Evolutionary conservation across 139 green algal genomes (phyloP), one percentile per base, ranked within the genome.

Genomic region (Chlamydomonas incerta): DNA sequence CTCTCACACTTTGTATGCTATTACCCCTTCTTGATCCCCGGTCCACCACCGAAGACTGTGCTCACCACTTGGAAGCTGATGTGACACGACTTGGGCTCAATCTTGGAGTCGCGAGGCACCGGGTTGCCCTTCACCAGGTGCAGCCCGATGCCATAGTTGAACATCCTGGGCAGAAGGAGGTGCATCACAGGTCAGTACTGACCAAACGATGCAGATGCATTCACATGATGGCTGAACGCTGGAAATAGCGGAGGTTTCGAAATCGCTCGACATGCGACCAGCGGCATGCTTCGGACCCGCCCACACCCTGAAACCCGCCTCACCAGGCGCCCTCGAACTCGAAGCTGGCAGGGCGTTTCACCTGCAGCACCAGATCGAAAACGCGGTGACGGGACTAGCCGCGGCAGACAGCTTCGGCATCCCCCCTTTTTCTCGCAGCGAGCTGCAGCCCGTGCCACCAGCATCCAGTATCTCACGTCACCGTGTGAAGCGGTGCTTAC

Each of bases 271-370:
- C 41, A 50, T 50, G 41, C 41, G 41, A 50, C 41, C 8, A 8
- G 5, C 8, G 6, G 8, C 41, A 50, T 50, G 41, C 41, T 50
- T 50, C 41, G 6, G 41, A 50, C 41, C 41, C 41, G 5, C 41
- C 41, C 41, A 50, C 41, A 8, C 41, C 6, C 41, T n/a, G 41
- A 50, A 8, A 13, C 6, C 41, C 13, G 15, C 29, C 92, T 86
- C 79, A 96, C 93, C 94, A 96, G 37, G 87, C 87, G 33, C 94
- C 94, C 35, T 95, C 92, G 62, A 97, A 97, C 8, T 96, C 83
- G 60, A 97, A 94, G 31, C 74, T 82, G 0, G 57, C 23, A 0
- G 94, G 94, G 11, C 94, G 84, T 33, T 92, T 90, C 2, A 97
- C 86, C 57, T 91, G 79, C 63, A n/a, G 23, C 28, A 10, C 3